Base-by-base conservation (phyloP, 345 rosid species). In the Leavenworthia alabamica region DNA sequence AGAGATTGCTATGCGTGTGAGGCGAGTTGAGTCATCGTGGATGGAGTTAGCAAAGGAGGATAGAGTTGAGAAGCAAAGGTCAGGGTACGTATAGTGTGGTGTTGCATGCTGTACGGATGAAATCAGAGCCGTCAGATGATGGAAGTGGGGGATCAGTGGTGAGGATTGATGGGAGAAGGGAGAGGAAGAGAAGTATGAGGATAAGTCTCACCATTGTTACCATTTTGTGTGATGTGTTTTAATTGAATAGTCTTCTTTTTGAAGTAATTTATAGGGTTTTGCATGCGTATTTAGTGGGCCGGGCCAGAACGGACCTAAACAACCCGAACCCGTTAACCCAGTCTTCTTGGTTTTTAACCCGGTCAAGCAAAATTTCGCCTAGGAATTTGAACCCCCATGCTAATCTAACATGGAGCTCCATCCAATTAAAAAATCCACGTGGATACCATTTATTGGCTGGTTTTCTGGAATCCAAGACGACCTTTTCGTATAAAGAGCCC, bases 391-490 rank as follows among this genome's bases (percentile, higher is more conserved):
- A 59, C 43, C 71, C 44, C 56, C 35, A 57, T 58, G 42, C 33
- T 66, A 49, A 56, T 65, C 61, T 33, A 49, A 49, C 62, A 65
- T 49, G 62, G 71, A 52, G 39, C 17, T 32, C 2, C 5, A 3
- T 53, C 23, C 49, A 52, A 24, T 83, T 56, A 73, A 31, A 69
- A 2, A 61, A 12, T 29, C 79, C 85, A 82, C 97, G 90, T 86
- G 92, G 80, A 27, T 2, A 0, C 0, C 1, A 12, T 3, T 47
- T 17, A 77, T 66, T 71, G 73, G 84, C 3, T 8, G 1, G 41
- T n/a, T 5, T 26, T 70, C 90, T 82, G 86, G 92, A 82, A 85
- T 85, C 90, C 95, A 75, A 86, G 79, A 87, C 54, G 33, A 31
- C 73, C 63, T 76, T 71, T 66, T 64, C 66, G 49, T 87, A 79